Evolutionary conservation across 371 early-diverging fungal species (phyloP).

Genomic region (Saksenaea vasiformis): DNA sequence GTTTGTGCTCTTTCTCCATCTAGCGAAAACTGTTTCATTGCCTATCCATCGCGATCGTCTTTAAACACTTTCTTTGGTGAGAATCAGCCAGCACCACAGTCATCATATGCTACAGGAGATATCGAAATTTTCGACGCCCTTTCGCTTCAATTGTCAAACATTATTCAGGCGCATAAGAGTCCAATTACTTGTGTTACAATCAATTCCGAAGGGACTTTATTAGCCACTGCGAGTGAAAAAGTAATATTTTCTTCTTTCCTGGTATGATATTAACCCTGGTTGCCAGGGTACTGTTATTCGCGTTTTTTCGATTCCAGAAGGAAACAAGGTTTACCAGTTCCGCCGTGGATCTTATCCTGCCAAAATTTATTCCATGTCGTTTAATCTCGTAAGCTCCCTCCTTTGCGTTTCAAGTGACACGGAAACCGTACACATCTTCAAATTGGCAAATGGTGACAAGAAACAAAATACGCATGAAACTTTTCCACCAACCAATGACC

Average conservation of each 20-base stretch:
- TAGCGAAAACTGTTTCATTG: slow-evolving; percentile 90
- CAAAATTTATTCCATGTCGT: slow-evolving; percentile 88
- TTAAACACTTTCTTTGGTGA: slow-evolving; percentile 25
- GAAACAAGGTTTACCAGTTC: slow-evolving; percentile 89
- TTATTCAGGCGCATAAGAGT: slow-evolving; percentile 93
- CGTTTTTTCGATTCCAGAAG: slow-evolving; percentile 90
- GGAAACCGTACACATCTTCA: slow-evolving; percentile 95
- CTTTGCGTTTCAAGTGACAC: slow-evolving; percentile 91
- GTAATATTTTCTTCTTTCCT: slow-evolving; percentile 29
- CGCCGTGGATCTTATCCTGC: slow-evolving; percentile 93
- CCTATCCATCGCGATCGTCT: slow-evolving; percentile 81
- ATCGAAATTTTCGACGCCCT: slow-evolving; percentile 89
- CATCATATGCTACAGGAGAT: slow-evolving; percentile 69
- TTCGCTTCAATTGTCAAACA: slow-evolving; percentile 81
- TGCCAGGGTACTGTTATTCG: slow-evolving; percentile 93
- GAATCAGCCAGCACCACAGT: slow-evolving; percentile 20
- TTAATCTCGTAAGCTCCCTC: slow-evolving; percentile 79
- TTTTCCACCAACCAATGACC: neutral
- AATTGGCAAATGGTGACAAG: slow-evolving; percentile 43
- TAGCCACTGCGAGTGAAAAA: slow-evolving; percentile 96
- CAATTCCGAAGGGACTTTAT: slow-evolving; percentile 87
- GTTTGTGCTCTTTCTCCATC: slow-evolving; percentile 93
- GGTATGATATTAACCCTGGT: neutral
- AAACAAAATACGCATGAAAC: neutral
- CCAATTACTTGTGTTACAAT: slow-evolving; percentile 85